Evolutionary conservation across 2,329 filamentous ascomycete genomes (phyloP), one percentile per base, ranked within the genome.

Genomic region (Canariomyces notabilis): DNA sequence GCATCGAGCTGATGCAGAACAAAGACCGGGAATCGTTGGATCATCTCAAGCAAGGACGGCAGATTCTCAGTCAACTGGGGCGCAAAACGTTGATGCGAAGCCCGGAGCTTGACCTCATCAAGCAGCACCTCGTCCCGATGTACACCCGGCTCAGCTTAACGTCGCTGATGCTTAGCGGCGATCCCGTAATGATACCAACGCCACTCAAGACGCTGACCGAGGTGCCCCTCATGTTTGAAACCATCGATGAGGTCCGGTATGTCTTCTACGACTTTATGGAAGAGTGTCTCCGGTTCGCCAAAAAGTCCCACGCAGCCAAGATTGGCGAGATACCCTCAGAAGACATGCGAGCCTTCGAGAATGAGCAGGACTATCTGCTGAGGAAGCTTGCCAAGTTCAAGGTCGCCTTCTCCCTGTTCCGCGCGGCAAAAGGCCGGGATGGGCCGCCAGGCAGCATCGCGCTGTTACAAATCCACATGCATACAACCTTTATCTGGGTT

Each of bases 1-100:
- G 74, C 53, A 70, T 78, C 39, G 76, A 79, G 58, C 75, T 75
- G 53, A 64, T 79, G 48, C 72, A 73, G 26, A 71, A 73, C 31
- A 71, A 77, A 47, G 69, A 71, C 35, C 57, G 60, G 5, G 67
- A 68, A 8, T 71, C 74, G 0, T 64, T 71, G 37, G 60, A 72
- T 46, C 71, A 73, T 39, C 68, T 73, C 14, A 61, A 63, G 14
- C 69, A 73, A 49, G 71, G 70, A 6, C 58, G 70, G 3, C 64
- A 68, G 35, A 67, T 73, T 2, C 61, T 73, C 3, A 61, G 59
- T 1, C 60, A 62, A 8, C 55, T 72, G 6, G 54, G 56, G 1
- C 42, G 49, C 11, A 57, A 61, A 22, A 50, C 52, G 2, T 32
- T 48, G 33, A 45, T 52, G 3, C 60, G 61, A 2, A 53, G 57